Evolutionary conservation across 352 stramenopile species (phyloP).

Genomic region (Phytophthora tentaculata): DNA sequence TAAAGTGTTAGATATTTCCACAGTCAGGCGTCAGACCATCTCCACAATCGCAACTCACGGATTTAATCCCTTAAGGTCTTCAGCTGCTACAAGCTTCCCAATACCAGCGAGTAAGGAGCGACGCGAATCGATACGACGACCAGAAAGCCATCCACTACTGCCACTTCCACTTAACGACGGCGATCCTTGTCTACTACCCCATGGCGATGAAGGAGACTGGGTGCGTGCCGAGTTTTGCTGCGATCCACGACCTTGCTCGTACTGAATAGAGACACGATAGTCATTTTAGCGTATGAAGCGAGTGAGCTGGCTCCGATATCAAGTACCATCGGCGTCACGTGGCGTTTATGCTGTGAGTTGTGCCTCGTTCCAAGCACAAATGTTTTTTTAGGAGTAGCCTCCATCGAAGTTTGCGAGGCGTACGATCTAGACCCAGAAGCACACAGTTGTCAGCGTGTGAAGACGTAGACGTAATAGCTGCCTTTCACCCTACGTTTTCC

Average conservation of each 20-base stretch:
- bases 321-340: constrained; percentile 64
- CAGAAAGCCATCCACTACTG: constrained; percentile 43
- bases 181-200: constrained; percentile 20
- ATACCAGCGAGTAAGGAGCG: constrained; percentile 80
- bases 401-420: constrained; percentile 60
- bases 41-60: no score
- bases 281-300: neutral
- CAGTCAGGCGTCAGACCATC: no score
- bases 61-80: constrained; percentile 51
- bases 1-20: neutral
- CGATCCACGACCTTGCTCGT: constrained; percentile 30
- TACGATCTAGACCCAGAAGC: constrained; percentile 54
- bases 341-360: constrained; percentile 70
- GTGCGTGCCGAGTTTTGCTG: constrained; percentile 15
- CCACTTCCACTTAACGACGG: constrained; percentile 25
- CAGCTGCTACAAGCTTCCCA: constrained; percentile 68
- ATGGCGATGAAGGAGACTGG: constrained; percentile 23
- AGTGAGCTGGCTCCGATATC: neutral
- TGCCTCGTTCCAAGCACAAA: constrained; percentile 53
- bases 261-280: constrained; percentile 21
- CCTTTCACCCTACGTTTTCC: constrained; percentile 69
- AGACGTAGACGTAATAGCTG: neutral
- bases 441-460: neutral
- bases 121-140: constrained; percentile 54
- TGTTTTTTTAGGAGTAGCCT: constrained; percentile 51